Evolutionary conservation across 352 stramenopile species (phyloP), one percentile per base, ranked within the genome.

Genomic region (Phytopythium mirpurense): DNA sequence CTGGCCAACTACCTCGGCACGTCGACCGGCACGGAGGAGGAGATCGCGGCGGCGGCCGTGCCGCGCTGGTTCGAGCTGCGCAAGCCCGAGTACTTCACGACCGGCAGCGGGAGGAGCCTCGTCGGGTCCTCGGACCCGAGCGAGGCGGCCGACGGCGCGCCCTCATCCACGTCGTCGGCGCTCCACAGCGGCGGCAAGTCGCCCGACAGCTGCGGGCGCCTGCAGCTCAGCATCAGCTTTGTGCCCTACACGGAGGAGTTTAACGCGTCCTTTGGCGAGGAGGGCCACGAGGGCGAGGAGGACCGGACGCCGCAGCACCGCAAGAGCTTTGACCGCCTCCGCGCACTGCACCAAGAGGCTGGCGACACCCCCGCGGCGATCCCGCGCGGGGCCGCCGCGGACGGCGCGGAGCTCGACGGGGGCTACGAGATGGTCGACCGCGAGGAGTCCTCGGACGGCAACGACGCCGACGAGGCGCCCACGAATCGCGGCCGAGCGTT

Each of bases 181-280:
- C 37, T 10, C 29, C 5, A 26, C 29, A 49, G 51, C 8, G 61
- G 57, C 6, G 42, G 23, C 32, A 42, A 37, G 29, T 40, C 19
- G 1, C 57, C 68, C 14, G 62, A 71, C 27, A 72, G 54, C 19
- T 89, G 78, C 52, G 83, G 80, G 0, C 60, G 70, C 18, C 56
- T 93, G 50, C 80, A 93, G 65, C 71, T 93, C 5, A 93, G 83
- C 48, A 83, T 93, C 47, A 84, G 72, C 48, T 93, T 93, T 44
- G 60, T 77, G 40, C 67, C 83, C 12, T 88, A 87, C 54, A 74
- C 56, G 3, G 74, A 90, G 27, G 65, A 83, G 16, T 55, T 72
- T 29, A 68, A 83, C 15, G 49, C 57, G 11, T 76, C 42, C 27
- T 70, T 75, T 27, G 66, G 46, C 5, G 70, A 84, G 35, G 58